Evolutionary conservation across 768 basidiomycete genomes (phyloP).

Genomic region (Tulasnella calospora): DNA sequence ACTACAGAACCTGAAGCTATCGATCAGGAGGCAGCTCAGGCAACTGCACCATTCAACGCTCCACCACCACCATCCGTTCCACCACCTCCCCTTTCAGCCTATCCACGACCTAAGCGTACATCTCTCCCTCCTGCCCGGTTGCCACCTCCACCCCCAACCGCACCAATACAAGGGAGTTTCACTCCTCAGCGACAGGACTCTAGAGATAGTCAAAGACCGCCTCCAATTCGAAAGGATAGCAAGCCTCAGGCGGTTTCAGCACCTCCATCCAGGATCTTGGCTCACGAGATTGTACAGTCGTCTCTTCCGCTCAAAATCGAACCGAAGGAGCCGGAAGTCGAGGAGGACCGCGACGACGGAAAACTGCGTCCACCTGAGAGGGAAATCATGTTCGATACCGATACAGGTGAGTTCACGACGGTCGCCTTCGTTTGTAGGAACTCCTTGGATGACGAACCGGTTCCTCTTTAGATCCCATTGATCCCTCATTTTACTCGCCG

Average conservation of each 20-base stretch:
- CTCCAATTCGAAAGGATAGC: not conserved
- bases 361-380: not conserved
- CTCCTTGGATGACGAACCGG: not conserved
- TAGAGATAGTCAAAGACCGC: not conserved
- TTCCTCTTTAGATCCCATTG: constrained; percentile 28
- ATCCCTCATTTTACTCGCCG: constrained; percentile 28
- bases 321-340: not conserved
- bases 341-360: not conserved
- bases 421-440: not conserved
- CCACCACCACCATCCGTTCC: not conserved
- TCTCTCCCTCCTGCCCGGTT: not conserved
- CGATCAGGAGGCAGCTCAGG: not conserved
- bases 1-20: not conserved
- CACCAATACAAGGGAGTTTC: not conserved
- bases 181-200: not conserved
- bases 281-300: not conserved
- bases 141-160: not conserved
- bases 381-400: constrained; percentile 21
- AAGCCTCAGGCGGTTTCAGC: not conserved
- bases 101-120: not conserved
- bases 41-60: not conserved
- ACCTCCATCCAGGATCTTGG: not conserved
- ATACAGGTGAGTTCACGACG: constrained; percentile 13
- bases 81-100: not conserved
- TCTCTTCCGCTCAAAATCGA: not conserved